A percentile compares a stretch with the other conserved stretches of the same genome.
These are phyloP conservation scores for Pyrenophora graminea DNA, from an alignment of 2,329 filamentous ascomycete species.

Conservation along the genomic window DNA sequence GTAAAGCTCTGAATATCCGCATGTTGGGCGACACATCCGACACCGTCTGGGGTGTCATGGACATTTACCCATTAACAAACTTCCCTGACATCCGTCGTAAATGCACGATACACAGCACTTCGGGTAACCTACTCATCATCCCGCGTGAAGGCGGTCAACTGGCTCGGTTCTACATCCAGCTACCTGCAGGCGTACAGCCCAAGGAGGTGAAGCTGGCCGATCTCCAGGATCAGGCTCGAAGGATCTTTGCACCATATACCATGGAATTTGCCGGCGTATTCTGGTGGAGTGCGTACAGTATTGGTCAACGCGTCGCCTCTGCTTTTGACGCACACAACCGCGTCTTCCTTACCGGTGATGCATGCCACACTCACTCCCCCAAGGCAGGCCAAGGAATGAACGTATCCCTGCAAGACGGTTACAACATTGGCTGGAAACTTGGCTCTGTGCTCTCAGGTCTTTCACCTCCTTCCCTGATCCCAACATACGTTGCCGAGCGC, in stretches of 20 bases:
- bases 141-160: constrained; percentile 60
- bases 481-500: constrained; percentile 67
- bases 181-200: constrained; percentile 56
- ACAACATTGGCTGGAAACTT: constrained; percentile 64
- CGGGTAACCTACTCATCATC: constrained; percentile 56
- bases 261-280: constrained; percentile 62
- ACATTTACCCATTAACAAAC: constrained; percentile 54
- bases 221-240: constrained; percentile 57
- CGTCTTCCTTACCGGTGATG: constrained; percentile 72
- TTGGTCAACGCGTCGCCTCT: constrained; percentile 72
- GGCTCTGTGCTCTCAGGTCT: constrained; percentile 51
- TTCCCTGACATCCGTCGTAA: constrained; percentile 59
- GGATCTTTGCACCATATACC: constrained; percentile 59
- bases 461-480: constrained; percentile 59
- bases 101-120: constrained; percentile 52
- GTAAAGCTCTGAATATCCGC: constrained; percentile 56
- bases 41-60: constrained; percentile 62
- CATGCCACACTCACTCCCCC: constrained; percentile 70
- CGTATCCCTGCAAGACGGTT: constrained; percentile 63
- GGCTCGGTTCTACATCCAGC: constrained; percentile 66
- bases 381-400: constrained; percentile 73
- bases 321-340: constrained; percentile 68
- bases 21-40: constrained; percentile 66
- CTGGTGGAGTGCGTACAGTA: constrained; percentile 75
- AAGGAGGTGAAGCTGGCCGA: constrained; percentile 59